Conservation (phyloP, 1,284 basidiomycete species). For the Sparassis latifolia region DNA sequence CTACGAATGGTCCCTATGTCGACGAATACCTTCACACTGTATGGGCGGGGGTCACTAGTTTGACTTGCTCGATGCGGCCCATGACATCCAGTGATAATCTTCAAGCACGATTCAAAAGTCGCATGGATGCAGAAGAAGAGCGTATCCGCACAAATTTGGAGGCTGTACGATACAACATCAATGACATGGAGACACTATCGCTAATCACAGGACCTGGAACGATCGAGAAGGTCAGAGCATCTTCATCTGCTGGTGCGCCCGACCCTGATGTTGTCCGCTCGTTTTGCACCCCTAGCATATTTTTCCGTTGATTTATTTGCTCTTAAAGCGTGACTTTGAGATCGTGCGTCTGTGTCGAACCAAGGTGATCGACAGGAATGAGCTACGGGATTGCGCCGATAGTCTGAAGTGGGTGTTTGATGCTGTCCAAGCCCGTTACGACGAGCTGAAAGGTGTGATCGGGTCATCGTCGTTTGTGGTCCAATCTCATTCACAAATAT, state of each 20-base stretch:
- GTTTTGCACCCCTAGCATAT: conserved; percentile 9
- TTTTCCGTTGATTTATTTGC: conserved; percentile 19
- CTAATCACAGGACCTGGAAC: conserved; percentile 17
- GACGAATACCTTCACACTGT: conserved; percentile 17
- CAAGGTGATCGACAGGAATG: conserved; percentile 15
- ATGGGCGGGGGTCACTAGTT: conserved; percentile 13
- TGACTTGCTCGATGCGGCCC: conserved; percentile 11
- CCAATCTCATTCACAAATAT: background rate
- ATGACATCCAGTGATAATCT: conserved; percentile 9
- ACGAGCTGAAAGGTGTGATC: conserved; percentile 15
- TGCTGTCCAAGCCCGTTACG: conserved; percentile 14
- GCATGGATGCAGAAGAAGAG: conserved; percentile 13
- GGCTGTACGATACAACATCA: conserved; percentile 16
- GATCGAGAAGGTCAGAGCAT: conserved; percentile 18
- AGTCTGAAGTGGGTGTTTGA: conserved; percentile 18
- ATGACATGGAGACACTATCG: conserved; percentile 17
- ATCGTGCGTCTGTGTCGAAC: conserved; percentile 16
- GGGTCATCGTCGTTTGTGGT: background rate
- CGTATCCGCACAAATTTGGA: conserved; percentile 13
- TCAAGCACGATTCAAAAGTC: conserved; percentile 13
- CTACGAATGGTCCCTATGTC: conserved; percentile 15
- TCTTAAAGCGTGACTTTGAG: conserved; percentile 18
- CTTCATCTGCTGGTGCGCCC: background rate
- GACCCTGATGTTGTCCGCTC: background rate
- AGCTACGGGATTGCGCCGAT: conserved; percentile 17